Evolutionary conservation across 2,329 filamentous ascomycete species (phyloP), one percentile per base, ranked within the genome.

Genomic region (Pezicula radicicola): DNA sequence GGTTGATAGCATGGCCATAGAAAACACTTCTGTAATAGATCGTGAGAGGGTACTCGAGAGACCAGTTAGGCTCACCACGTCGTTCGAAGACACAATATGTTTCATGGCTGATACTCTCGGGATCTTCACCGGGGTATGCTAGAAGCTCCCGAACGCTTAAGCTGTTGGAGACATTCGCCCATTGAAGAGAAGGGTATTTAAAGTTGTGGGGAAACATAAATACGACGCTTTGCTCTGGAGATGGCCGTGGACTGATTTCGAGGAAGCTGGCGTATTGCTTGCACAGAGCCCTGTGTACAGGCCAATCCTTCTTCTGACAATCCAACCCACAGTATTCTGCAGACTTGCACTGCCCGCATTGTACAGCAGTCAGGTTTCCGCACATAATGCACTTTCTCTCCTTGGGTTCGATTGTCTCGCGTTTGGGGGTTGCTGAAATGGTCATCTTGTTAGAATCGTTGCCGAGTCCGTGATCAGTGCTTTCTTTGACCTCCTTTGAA

Each of bases 251-350:
- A 12, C 13, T 40, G 8, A 8, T 9, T 9, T 16, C 4, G 19
- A 40, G 5, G 19, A 40, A 40, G n/a, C 5, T 40, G 19, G 15
- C 37, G 10, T 40, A 40, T 16, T 40, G n/a, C 28, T 49, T 33
- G 50, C 46, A 52, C 10, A 48, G 28, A 21, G 15, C 19, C 45
- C 49, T 52, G 37, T 52, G 50, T 25, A 46, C 12, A 28, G 27
- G 37, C 39, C 37, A 52, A 35, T 48, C 46, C 33, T 40, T 33
- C 35, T 33, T 49, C 46, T 52, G 40, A 39, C 46, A 52, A 0
- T 40, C 33, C 6, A 21, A 25, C 6, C 25, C 39, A 18, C 40
- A 48, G 18, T 52, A 52, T 21, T 13, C 28, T 6, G 46, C 40
- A n/a, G 39, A 33, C 6, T 44, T 33, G 41, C 50, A 52, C 28